These are phyloP conservation scores for Talaromyces verruculosus DNA, from an alignment of 2,329 filamentous ascomycete species.

Conservation along the genomic window DNA sequence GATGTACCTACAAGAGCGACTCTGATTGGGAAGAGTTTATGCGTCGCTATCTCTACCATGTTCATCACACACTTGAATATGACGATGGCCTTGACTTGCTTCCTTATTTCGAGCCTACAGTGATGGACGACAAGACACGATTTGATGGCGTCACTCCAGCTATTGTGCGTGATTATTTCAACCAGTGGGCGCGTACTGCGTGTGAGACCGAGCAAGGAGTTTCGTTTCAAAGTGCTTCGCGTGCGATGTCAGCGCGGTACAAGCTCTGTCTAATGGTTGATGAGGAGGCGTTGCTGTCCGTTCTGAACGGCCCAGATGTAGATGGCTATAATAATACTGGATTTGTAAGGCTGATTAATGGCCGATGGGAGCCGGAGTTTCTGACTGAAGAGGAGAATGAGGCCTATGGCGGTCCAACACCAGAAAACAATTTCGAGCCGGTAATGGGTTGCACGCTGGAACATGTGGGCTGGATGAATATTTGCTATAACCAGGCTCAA, in stretches of 20 bases:
- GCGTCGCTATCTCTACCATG: not conserved
- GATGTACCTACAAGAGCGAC: not conserved
- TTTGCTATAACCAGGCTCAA: not conserved
- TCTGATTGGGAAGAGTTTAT: not conserved
- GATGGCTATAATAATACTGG: not conserved
- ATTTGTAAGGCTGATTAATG: too few relatives aligned
- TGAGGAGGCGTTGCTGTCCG: not conserved
- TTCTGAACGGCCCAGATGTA: not conserved
- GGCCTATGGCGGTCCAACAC: too few relatives aligned
- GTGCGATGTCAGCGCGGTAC: not conserved
- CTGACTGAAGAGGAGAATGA: not conserved
- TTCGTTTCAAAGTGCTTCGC: not conserved
- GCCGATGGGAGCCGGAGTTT: not conserved
- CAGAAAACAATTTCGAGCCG: not conserved
- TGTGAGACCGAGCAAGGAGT: not conserved
- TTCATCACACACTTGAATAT: not conserved
- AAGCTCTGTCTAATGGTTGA: not conserved
- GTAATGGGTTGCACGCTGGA: not conserved
- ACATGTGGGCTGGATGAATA: not conserved
- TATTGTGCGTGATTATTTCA: constrained; percentile 5
- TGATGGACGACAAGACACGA: not conserved
- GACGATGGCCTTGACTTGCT: not conserved
- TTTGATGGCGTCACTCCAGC: not conserved
- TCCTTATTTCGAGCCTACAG: not conserved
- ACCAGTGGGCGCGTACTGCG: not conserved